Evolutionary conservation across 441 rosid species (phyloP).

Genomic region (Pelargonium fulgidum): DNA sequence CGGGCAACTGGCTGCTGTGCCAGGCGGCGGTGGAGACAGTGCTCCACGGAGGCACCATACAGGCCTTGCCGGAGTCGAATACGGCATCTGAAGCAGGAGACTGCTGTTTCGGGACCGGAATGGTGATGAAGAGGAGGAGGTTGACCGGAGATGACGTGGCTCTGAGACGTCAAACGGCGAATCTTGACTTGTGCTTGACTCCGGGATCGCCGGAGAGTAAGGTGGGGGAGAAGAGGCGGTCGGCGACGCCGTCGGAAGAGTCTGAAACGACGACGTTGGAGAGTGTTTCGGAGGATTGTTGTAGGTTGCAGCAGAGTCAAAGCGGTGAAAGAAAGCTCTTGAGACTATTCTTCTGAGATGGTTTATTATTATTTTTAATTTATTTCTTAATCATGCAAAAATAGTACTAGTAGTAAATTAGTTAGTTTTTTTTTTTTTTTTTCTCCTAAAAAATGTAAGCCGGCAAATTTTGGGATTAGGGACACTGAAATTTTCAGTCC

Average conservation of each 20-base stretch:
- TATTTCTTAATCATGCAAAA: neutral
- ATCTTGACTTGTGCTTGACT: conserved; percentile 33
- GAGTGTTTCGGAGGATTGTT: conserved; percentile 14
- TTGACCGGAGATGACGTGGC: conserved; percentile 13
- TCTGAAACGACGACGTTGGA: conserved; percentile 37
- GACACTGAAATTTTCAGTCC: too few species aligned
- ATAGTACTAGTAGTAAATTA: neutral
- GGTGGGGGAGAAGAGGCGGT: conserved; percentile 24
- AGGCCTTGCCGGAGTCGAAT: conserved; percentile 31
- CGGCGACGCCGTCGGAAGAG: conserved; percentile 40
- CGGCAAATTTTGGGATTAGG: too few species aligned
- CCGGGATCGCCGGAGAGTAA: conserved; percentile 14
- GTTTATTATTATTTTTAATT: neutral
- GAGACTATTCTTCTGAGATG: conserved; percentile 31
- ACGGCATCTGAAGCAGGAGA: conserved; percentile 14
- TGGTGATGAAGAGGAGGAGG: conserved; percentile 23
- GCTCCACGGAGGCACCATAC: conserved; percentile 39
- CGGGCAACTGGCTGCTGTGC: conserved; percentile 44
- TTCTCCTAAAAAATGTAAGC: too few species aligned
- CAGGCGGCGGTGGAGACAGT: conserved; percentile 42
- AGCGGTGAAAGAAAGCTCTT: conserved; percentile 32
- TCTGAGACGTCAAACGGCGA: neutral
- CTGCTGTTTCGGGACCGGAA: conserved; percentile 20
- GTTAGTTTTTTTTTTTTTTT: neutral
- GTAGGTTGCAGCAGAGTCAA: conserved; percentile 1